These are phyloP conservation scores for Diaporthe australafricana DNA, from an alignment of 2,329 filamentous ascomycete genomes.

Conservation along the genomic window DNA sequence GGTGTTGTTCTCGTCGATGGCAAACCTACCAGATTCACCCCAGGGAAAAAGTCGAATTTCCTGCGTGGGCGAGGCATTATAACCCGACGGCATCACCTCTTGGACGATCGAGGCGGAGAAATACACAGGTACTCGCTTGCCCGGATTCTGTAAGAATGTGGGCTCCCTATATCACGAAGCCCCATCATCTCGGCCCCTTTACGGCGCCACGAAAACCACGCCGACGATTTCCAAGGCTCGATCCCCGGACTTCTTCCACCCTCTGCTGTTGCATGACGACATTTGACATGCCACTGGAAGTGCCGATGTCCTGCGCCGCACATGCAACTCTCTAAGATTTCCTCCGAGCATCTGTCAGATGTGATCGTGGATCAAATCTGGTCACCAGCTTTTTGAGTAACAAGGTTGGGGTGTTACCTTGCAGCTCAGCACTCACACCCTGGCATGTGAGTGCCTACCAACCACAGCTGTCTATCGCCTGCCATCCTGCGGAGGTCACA, in stretches of 20 bases:
- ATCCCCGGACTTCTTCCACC: conserved; percentile 26
- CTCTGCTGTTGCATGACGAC: conserved; percentile 30
- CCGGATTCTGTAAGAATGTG: conserved; percentile 12
- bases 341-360: conserved; percentile 15
- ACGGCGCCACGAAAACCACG: conserved; percentile 24
- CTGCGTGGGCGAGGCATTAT: neutral
- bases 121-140: conserved; percentile 20
- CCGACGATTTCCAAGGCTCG: conserved; percentile 21
- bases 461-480: neutral
- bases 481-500: neutral
- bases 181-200: conserved; percentile 27
- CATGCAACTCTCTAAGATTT: neutral
- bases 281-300: conserved; percentile 18
- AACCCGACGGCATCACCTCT: neutral
- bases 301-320: neutral
- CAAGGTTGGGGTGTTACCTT: neutral
- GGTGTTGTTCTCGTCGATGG: neutral
- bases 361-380: conserved; percentile 10
- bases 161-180: conserved; percentile 15
- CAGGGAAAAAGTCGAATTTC: no score
- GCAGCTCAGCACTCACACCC: neutral
- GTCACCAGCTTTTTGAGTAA: neutral
- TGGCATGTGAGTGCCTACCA: neutral
- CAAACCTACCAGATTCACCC: neutral
- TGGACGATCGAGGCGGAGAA: conserved; percentile 19